Evolutionary conservation across 1,284 basidiomycete genomes (phyloP).

Genomic region (Calocybe gambosa): DNA sequence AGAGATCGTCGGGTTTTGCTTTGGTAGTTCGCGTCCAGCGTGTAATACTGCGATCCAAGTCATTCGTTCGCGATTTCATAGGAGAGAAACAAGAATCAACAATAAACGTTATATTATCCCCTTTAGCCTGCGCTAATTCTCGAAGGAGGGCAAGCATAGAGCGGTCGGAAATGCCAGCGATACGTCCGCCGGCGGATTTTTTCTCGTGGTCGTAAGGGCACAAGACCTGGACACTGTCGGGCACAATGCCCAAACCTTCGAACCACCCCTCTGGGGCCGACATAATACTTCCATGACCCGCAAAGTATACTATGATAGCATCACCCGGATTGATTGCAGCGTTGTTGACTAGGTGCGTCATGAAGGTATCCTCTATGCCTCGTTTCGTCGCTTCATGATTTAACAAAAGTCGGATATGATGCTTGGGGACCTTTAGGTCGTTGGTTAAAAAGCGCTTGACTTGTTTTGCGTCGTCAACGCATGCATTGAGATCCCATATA

Average conservation of each 20-base stretch:
- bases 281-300: conserved; percentile 57
- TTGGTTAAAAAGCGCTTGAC: conserved; percentile 50
- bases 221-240: conserved; percentile 47
- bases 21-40: conserved; percentile 53
- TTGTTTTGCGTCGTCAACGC: conserved; percentile 52
- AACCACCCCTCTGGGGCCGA: conserved; percentile 53
- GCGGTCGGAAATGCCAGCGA: conserved; percentile 60
- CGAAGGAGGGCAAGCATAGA: conserved; percentile 52
- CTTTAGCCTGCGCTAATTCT: conserved; percentile 49
- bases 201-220: conserved; percentile 60
- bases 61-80: conserved; percentile 27
- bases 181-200: conserved; percentile 36
- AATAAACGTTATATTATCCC: conserved; percentile 61
- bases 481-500: conserved; percentile 59
- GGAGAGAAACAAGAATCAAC: conserved; percentile 60
- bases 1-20: conserved; percentile 45
- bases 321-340: conserved; percentile 50
- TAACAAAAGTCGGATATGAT: conserved; percentile 49
- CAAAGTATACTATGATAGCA: conserved; percentile 61
- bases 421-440: conserved; percentile 49
- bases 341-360: conserved; percentile 55
- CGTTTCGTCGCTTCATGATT: conserved; percentile 54
- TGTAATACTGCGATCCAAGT: conserved; percentile 30
- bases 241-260: conserved; percentile 8
- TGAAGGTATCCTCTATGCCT: conserved; percentile 52